Evolutionary conservation across 768 basidiomycete genomes (phyloP), one percentile per base, ranked within the genome.

Genomic region (Termitomyces bulborhizus): DNA sequence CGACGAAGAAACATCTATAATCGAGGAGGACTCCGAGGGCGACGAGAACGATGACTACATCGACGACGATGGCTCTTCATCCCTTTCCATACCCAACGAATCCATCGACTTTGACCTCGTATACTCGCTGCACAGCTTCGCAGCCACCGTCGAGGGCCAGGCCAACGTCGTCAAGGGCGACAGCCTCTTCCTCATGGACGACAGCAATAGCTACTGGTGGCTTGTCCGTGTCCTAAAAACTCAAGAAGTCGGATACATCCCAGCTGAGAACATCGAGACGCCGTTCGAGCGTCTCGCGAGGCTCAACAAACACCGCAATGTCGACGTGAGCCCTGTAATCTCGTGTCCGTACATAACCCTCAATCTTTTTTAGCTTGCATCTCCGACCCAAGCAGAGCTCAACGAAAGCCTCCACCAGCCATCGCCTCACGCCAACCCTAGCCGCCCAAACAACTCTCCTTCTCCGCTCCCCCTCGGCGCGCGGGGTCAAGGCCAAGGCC

Each of bases 201-300:
- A 99, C 69, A 93, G 88, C 55, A 98, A 99, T 71, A 93, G 91
- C 71, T 99, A 99, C 73, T 98, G 97, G 97, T 98, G 97, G 97
- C 89, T 98, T 48, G 96, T 99, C 7, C 84, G 94, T 46, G 97
- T 99, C 8, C 85, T 99, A 60, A 98, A 98, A 75, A 98, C 96
- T 7, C 94, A 98, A 70, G 94, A 97, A 65, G 93, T 99, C 15
- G 97, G 97, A 0, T 99, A 99, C 69, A 98, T 99, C 48, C 97
- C 97, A 16, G 97, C 97, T 0, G 97, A 99, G 73, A 98, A 98
- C 69, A 98, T 99, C 61, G 97, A 99, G 69, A 99, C 97, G 0
- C 97, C 97, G 0, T 97, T 93, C 63, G 97, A 99, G 67, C 82
- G 97, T 36, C 81, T 98, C 6, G 97, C 97, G 0, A 76, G 97